Conservation (phyloP, 2,329 filamentous ascomycete species). For the Hypoxylon sp. region DNA sequence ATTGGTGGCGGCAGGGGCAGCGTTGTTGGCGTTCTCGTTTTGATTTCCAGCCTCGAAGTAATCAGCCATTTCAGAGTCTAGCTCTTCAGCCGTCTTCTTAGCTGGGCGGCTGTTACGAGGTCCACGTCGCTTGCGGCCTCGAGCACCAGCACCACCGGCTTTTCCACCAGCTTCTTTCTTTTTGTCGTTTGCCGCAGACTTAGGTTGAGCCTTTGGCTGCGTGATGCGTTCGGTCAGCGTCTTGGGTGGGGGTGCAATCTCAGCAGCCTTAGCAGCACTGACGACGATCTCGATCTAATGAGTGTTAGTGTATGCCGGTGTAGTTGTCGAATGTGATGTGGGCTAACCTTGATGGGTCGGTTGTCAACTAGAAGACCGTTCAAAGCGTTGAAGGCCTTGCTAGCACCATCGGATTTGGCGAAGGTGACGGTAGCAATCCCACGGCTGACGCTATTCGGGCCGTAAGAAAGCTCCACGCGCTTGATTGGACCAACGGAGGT, state of each 20-base stretch:
- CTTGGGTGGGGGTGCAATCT: slow-evolving; percentile 76
- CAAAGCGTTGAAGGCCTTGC: slow-evolving; percentile 84
- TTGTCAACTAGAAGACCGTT: slow-evolving; percentile 94
- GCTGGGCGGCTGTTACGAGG: slow-evolving; percentile 74
- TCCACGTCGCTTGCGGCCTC: slow-evolving; percentile 64
- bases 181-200: slow-evolving; percentile 84
- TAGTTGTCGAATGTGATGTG: background rate
- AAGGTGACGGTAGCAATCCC: slow-evolving; percentile 94
- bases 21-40: slow-evolving; percentile 63
- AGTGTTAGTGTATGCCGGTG: slow-evolving; percentile 46
- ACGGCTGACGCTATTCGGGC: slow-evolving; percentile 90
- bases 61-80: slow-evolving; percentile 97
- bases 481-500: slow-evolving; percentile 92
- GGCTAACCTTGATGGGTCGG: slow-evolving; percentile 87
- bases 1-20: slow-evolving; percentile 62
- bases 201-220: slow-evolving; percentile 81
- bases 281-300: slow-evolving; percentile 89
- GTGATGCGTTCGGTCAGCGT: slow-evolving; percentile 86
- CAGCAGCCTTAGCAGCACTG: slow-evolving; percentile 79
- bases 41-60: slow-evolving; percentile 78
- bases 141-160: slow-evolving; percentile 60
- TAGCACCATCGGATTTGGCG: slow-evolving; percentile 82
- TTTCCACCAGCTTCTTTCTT: slow-evolving; percentile 67
- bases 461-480: slow-evolving; percentile 91
- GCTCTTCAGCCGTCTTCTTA: slow-evolving; percentile 94